phyloP scores from a whole-genome alignment of 305 asterid species.

The Plantago coronopus region DNA sequence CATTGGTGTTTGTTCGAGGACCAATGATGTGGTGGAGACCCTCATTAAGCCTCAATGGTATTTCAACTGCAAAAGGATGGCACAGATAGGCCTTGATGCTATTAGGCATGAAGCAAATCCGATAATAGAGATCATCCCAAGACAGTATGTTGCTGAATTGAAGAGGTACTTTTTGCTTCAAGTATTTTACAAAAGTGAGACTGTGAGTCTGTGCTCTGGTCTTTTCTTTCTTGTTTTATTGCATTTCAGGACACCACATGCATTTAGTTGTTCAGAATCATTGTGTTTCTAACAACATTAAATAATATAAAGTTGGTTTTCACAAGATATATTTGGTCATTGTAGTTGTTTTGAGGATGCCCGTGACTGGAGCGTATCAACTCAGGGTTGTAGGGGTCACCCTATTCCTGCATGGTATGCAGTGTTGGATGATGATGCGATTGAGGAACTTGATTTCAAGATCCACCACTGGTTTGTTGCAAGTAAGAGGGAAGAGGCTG shows the following conservation, averaged over 20 bases:
- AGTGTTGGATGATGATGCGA: slow-evolving; percentile 55
- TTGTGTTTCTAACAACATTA: too few relatives aligned
- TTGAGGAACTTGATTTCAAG: slow-evolving; percentile 61
- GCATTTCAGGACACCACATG: background rate
- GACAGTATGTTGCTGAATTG: slow-evolving; percentile 82
- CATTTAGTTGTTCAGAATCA: background rate
- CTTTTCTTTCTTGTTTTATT: background rate
- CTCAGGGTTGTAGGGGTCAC: slow-evolving; percentile 98
- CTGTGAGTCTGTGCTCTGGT: background rate
- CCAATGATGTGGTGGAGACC: slow-evolving; percentile 85
- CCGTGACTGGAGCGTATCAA: slow-evolving; percentile 96
- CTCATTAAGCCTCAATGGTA: slow-evolving; percentile 96
- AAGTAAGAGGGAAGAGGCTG: slow-evolving; percentile 67
- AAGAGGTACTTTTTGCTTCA: slow-evolving; percentile 41
- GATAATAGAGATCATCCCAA: slow-evolving; percentile 75
- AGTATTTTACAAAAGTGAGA: background rate
- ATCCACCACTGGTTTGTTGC: slow-evolving; percentile 80
- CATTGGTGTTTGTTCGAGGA: slow-evolving; percentile 85
- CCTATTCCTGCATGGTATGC: slow-evolving; percentile 94
- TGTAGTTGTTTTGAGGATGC: slow-evolving; percentile 95
- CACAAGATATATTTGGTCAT: slow-evolving; percentile 16
- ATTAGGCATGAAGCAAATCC: slow-evolving; percentile 42
- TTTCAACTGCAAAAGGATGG: slow-evolving; percentile 52
- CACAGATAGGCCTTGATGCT: slow-evolving; percentile 39
- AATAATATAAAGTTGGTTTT: slow-evolving; percentile 16